Conservation (phyloP, 1,139 yeast species). For the Yamadazyma blattariae region DNA sequence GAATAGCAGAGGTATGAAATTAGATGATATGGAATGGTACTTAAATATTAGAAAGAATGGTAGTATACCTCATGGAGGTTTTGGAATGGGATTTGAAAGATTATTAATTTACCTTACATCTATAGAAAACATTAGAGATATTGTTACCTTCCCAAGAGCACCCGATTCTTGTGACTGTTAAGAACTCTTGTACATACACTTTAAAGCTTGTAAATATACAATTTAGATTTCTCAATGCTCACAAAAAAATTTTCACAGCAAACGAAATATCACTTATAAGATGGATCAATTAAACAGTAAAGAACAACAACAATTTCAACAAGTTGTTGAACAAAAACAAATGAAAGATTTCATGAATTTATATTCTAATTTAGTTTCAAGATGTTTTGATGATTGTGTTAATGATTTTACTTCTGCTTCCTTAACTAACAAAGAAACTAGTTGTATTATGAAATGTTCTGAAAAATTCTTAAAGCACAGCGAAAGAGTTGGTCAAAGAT, state of each 20-base stretch:
- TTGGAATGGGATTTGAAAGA: slow-evolving; percentile 93
- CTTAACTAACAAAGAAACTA: slow-evolving; percentile 78
- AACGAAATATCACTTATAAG: neutral
- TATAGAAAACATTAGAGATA: slow-evolving; percentile 78
- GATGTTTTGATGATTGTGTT: slow-evolving; percentile 97
- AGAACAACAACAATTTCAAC: slow-evolving; percentile 96
- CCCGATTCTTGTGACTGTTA: slow-evolving; percentile 37
- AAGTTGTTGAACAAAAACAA: slow-evolving; percentile 93
- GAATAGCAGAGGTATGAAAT: slow-evolving; percentile 49
- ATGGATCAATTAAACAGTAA: slow-evolving; percentile 86
- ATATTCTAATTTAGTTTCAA: slow-evolving; percentile 90
- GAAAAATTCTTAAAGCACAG: slow-evolving; percentile 97
- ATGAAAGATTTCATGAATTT: slow-evolving; percentile 98
- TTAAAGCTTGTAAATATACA: neutral
- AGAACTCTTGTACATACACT: too few species aligned
- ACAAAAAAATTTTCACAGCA: slow-evolving; percentile 9
- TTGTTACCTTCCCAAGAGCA: slow-evolving; percentile 72
- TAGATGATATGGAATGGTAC: slow-evolving; percentile 75
- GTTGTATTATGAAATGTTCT: slow-evolving; percentile 87
- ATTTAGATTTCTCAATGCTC: slow-evolving; percentile 1
- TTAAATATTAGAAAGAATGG: slow-evolving; percentile 72
- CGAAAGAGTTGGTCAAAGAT: slow-evolving; percentile 97
- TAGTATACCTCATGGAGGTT: slow-evolving; percentile 92
- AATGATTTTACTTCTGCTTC: slow-evolving; percentile 94
- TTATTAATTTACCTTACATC: slow-evolving; percentile 70